Percentiles rank a stretch among this genome's conserved stretches.
Evolutionary conservation across 768 basidiomycete species (phyloP).

Genomic region (Tubosaeta sp.): DNA sequence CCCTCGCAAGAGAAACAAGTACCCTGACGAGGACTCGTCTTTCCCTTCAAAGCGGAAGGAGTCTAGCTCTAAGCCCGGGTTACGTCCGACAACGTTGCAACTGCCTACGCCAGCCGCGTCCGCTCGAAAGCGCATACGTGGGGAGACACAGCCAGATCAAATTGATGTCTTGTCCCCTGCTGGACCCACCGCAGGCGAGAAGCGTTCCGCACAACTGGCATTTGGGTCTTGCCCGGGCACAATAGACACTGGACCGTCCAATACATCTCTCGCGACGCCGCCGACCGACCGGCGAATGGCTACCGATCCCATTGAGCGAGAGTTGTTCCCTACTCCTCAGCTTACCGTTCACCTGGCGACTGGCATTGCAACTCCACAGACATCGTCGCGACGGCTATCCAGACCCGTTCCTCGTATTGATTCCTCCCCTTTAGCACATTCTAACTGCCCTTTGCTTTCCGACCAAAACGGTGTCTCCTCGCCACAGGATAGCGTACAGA

Average conservation of each 20-base stretch:
- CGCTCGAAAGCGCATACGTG: conserved; percentile 13
- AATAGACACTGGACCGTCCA: not conserved
- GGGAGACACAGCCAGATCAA: not conserved
- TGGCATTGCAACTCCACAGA: conserved; percentile 17
- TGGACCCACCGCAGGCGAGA: not conserved
- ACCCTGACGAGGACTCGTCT: not conserved
- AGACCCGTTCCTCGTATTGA: not conserved
- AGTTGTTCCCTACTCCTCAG: not conserved
- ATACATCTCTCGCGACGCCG: conserved; percentile 8
- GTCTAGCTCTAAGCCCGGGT: not conserved
- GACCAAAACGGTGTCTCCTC: not conserved
- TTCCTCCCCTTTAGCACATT: conserved; percentile 2
- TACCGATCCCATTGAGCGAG: not conserved
- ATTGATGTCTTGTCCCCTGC: not conserved
- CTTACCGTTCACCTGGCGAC: not conserved
- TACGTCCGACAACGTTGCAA: conserved; percentile 6
- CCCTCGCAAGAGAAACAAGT: conserved; percentile 3
- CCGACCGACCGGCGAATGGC: conserved; percentile 3
- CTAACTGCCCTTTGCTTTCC: not conserved
- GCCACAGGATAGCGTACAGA: not conserved
- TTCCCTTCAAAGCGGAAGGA: conserved; percentile 20
- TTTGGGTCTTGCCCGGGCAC: not conserved
- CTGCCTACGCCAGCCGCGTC: conserved; percentile 24
- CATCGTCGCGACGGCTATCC: conserved; percentile 5
- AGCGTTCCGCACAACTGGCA: conserved; percentile 2